Evolutionary conservation across 1,284 basidiomycete species (phyloP).

Genomic region (Microbotryum lychnidis-dioicae): DNA sequence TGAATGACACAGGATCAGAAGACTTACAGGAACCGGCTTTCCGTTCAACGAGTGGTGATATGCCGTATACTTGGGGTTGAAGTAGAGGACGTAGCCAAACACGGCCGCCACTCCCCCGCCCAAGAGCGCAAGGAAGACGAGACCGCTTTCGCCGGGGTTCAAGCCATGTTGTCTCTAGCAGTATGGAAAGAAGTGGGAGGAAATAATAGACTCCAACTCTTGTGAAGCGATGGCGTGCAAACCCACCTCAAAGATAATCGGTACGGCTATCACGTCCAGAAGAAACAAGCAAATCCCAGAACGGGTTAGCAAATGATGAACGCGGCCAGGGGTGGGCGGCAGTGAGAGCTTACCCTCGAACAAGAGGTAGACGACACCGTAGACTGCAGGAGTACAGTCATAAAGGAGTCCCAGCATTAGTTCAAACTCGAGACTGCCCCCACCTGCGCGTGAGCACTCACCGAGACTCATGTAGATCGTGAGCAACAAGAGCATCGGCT

Average conservation of each 20-base stretch:
- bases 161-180: constrained; percentile 41
- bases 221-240: too few species aligned
- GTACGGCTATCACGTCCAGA: constrained; percentile 33
- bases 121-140: constrained; percentile 48
- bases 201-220: too few species aligned
- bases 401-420: too few species aligned
- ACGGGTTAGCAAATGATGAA: too few species aligned
- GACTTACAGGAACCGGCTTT: constrained; percentile 23
- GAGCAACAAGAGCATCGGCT: constrained; percentile 66
- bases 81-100: constrained; percentile 32
- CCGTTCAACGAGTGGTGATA: constrained; percentile 19
- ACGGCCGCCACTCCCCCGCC: constrained; percentile 28
- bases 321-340: too few species aligned
- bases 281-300: too few species aligned
- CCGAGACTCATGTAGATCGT: constrained; percentile 41
- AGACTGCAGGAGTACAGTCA: background rate
- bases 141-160: constrained; percentile 44
- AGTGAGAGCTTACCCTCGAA: constrained; percentile 31
- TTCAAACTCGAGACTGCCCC: too few species aligned
- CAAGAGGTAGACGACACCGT: constrained; percentile 35
- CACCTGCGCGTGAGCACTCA: too few species aligned
- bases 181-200: too few species aligned
- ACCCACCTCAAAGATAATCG: constrained; percentile 43
- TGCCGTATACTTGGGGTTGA: constrained; percentile 32
- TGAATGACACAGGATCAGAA: too few species aligned